Evolutionary conservation across 176 grass and related monocot genomes (phyloP).

Genomic region (Rhynchospora tenuis): DNA sequence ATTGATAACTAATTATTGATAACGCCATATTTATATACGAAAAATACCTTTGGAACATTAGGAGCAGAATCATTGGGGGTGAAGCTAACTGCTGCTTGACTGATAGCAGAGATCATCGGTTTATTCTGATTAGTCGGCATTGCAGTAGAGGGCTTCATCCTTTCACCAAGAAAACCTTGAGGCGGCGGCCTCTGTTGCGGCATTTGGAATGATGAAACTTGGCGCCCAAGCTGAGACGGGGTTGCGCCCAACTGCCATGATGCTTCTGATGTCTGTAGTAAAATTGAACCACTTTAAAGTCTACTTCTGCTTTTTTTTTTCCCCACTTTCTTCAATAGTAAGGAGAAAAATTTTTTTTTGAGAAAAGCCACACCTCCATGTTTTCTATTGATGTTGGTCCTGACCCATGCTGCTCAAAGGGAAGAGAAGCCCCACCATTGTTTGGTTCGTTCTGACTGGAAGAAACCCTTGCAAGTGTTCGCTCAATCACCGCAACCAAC

Average conservation of each 20-base stretch:
- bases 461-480: constrained; percentile 73
- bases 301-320: neutral
- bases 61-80: constrained; percentile 39
- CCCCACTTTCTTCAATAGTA: neutral
- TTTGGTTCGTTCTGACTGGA: constrained; percentile 88
- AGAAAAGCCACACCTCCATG: constrained; percentile 51
- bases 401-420: constrained; percentile 61
- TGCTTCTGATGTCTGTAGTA: constrained; percentile 60
- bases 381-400: constrained; percentile 54
- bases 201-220: constrained; percentile 53
- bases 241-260: constrained; percentile 73
- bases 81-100: constrained; percentile 39
- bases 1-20: neutral
- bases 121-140: constrained; percentile 43
- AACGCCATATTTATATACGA: neutral
- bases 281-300: constrained; percentile 22
- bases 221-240: constrained; percentile 56
- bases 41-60: constrained; percentile 59
- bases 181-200: constrained; percentile 54
- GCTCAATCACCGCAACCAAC: constrained; percentile 74
- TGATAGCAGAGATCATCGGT: constrained; percentile 26
- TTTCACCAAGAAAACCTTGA: constrained; percentile 73
- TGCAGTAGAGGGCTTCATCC: constrained; percentile 36
- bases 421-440: constrained; percentile 30
- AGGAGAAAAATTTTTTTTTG: constrained; percentile 8